A percentile compares a stretch with the other conserved stretches of the same genome.
These are phyloP conservation scores for Eutrema salsugineum DNA, from an alignment of 441 rosid genomes.

Conservation along the genomic window DNA sequence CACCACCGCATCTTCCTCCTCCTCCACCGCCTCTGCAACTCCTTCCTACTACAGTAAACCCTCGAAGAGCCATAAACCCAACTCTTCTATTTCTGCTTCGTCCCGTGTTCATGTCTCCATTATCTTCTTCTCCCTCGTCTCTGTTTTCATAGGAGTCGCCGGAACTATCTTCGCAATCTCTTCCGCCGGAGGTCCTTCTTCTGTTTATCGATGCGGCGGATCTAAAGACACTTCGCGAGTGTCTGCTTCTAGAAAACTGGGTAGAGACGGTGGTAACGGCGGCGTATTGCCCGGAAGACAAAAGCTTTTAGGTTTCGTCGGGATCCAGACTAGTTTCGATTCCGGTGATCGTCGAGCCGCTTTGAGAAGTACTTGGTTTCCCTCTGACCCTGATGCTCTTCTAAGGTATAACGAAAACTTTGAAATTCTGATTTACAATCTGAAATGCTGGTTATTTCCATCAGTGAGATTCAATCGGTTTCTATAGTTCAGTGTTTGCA, in stretches of 20 bases:
- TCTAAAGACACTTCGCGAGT: constrained; percentile 52
- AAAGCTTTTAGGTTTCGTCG: constrained; percentile 69
- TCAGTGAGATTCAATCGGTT: neutral
- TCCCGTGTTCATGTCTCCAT: constrained; percentile 35
- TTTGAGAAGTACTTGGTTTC: constrained; percentile 62
- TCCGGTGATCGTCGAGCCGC: constrained; percentile 51
- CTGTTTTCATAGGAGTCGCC: constrained; percentile 50
- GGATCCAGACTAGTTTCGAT: constrained; percentile 67
- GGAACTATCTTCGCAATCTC: constrained; percentile 55
- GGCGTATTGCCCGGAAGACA: constrained; percentile 46
- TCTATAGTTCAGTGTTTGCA: neutral
- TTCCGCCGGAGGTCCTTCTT: constrained; percentile 31
- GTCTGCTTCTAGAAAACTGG: constrained; percentile 33
- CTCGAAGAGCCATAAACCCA: constrained; percentile 39
- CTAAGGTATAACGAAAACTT: constrained; percentile 36
- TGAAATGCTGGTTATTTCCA: neutral
- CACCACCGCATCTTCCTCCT: constrained; percentile 24
- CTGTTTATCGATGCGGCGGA: constrained; percentile 58
- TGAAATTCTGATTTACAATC: neutral
- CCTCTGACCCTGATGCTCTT: constrained; percentile 63
- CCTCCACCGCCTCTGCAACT: constrained; percentile 25
- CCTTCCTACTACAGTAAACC: constrained; percentile 46
- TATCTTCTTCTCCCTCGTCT: constrained; percentile 46
- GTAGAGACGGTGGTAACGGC: constrained; percentile 28
- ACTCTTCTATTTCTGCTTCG: constrained; percentile 4